These are phyloP conservation scores for Barnettozyma pratensis DNA, from an alignment of 805 yeast species.

Conservation along the genomic window DNA sequence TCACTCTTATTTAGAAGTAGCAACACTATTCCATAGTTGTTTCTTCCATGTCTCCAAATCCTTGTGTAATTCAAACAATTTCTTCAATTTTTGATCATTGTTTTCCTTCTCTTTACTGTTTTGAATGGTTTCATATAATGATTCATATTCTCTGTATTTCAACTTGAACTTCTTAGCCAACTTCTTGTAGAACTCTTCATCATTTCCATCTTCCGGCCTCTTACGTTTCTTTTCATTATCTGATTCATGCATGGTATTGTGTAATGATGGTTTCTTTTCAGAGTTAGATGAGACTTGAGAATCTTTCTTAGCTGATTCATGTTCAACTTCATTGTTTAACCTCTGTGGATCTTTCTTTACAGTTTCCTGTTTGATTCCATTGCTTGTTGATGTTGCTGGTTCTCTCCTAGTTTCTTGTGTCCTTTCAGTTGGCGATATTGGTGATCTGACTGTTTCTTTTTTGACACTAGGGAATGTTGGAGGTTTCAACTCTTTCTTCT, in stretches of 20 bases:
- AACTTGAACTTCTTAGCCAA: conserved; percentile 43
- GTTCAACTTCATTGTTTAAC: too few relatives aligned
- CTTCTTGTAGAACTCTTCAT: conserved; percentile 33
- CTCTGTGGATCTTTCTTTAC: too few relatives aligned
- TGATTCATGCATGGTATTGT: too few relatives aligned
- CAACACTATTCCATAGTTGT: conserved; percentile 42
- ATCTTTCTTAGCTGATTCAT: too few relatives aligned
- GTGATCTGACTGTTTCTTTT: not conserved
- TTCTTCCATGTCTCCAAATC: conserved; percentile 50
- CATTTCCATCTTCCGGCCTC: conserved; percentile 3
- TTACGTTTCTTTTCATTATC: conserved; percentile 8
- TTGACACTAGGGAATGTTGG: not conserved
- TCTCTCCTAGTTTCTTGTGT: too few relatives aligned
- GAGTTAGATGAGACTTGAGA: conserved; percentile 12
- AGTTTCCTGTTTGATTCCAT: too few relatives aligned
- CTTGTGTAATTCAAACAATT: conserved; percentile 45
- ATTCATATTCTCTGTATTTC: conserved; percentile 45
- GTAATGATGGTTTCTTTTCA: too few relatives aligned
- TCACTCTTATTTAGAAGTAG: not conserved
- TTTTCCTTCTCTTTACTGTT: conserved; percentile 4
- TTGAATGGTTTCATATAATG: conserved; percentile 33
- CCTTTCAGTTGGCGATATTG: not conserved
- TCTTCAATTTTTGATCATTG: conserved; percentile 24
- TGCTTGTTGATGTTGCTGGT: too few relatives aligned
- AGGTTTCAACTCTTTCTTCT: not conserved